Percentiles rank a stretch among this genome's conserved stretches.
phyloP scores from a whole-genome alignment of 176 grass and related monocot genomes.

The Phyllostachys edulis region DNA sequence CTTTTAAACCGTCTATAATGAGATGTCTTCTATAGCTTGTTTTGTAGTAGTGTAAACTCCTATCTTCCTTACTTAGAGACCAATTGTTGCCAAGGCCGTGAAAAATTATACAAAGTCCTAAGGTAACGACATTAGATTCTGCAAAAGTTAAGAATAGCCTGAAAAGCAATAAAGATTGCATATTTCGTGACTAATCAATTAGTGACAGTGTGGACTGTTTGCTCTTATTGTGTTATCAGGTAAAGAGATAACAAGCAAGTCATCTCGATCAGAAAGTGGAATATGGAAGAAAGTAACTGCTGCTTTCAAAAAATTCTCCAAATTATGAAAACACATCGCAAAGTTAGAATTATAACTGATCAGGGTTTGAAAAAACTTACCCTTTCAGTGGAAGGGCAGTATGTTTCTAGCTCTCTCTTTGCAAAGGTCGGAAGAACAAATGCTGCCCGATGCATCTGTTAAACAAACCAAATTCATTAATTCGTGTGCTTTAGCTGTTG shows the following conservation, averaged over 20 bases:
- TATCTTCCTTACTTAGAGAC: neutral
- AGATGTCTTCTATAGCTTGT: too few relatives aligned
- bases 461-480: conserved; percentile 33
- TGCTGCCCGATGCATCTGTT: conserved; percentile 84
- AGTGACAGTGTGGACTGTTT: neutral
- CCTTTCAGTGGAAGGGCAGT: conserved; percentile 37
- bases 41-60: too few relatives aligned
- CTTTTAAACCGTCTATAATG: too few relatives aligned
- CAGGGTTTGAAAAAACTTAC: conserved; percentile 22
- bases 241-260: neutral
- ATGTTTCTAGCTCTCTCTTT: conserved; percentile 57
- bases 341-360: neutral
- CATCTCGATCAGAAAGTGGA: neutral
- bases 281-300: neutral
- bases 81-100: neutral
- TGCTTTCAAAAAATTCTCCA: neutral
- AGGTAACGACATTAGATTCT: neutral
- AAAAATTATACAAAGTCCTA: neutral
- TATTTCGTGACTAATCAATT: neutral
- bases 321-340: neutral
- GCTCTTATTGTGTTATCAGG: neutral
- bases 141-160: neutral
- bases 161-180: neutral
- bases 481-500: conserved; percentile 6
- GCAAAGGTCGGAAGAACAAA: conserved; percentile 77